Base-by-base conservation (phyloP, 768 basidiomycete species). In the Tricholoma sp. region DNA sequence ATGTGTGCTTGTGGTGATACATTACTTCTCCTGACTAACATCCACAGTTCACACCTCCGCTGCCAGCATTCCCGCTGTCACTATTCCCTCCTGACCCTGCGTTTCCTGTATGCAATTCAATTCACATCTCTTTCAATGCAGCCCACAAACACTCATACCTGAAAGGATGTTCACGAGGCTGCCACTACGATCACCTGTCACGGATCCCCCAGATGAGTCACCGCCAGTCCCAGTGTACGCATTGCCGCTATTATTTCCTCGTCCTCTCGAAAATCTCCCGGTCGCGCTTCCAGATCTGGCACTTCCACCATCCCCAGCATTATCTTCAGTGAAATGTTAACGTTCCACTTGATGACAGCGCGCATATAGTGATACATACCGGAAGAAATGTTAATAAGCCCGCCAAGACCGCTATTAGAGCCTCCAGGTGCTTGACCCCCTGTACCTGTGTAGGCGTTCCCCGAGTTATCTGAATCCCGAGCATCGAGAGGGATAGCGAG, bases 391-490 rank as follows among this genome's bases (percentile, higher is more conserved):
- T 66, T 67, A 52, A 72, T 2, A 2, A 72, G 5, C 1, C 60
- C 48, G 7, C 55, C 54, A 10, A 44, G 20, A 28, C 33, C 28
- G 13, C 52, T 56, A 17, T 70, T 67, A 10, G 65, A 62, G 17
- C 76, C 75, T 53, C 76, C 76, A 6, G 51, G 39, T 17, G 74
- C 66, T 28, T 63, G 56, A 13, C 75, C 75, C 15, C 68, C 75
- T 18, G 57, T 49, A 4, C 74, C 75, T 20, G 69, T 61, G 53
- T 70, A 72, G 36, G 66, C 57, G 65, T 69, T 74, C 54, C 42
- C 66, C 56, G n/a, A n/a, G 24, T 24, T 4, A 24, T 63, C 66
- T n/a, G n/a, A n/a, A 50, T 71, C 64, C 3, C 31, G 47, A 47
- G 57, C 55, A 29, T 65, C 62, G 52, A 67, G 57, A 36, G 70